Evolutionary conservation across 805 yeast genomes (phyloP).

Genomic region (Cyberlindnera bimundalis): DNA sequence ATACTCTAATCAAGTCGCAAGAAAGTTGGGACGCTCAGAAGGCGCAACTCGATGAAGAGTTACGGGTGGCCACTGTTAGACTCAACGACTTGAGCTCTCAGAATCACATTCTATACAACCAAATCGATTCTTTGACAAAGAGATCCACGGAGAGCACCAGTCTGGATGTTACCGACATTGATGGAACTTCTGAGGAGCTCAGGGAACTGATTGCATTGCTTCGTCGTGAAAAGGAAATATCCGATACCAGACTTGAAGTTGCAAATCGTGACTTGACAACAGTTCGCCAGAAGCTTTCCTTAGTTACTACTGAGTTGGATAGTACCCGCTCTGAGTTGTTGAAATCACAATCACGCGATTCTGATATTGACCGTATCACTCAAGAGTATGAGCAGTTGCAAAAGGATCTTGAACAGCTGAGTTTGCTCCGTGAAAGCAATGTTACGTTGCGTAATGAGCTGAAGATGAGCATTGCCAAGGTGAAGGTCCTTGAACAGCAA

Average conservation of each 20-base stretch:
- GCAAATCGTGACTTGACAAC: slow-evolving; percentile 51
- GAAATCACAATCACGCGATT: slow-evolving; percentile 33
- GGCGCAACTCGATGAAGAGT: slow-evolving; percentile 41
- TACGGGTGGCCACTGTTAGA: slow-evolving; percentile 42
- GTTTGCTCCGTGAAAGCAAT: slow-evolving; percentile 65
- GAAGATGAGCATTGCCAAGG: slow-evolving; percentile 29
- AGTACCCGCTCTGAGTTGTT: slow-evolving; percentile 48
- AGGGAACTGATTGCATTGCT: slow-evolving; percentile 57
- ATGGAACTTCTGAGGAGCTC: slow-evolving; percentile 31
- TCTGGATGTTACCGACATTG: slow-evolving; percentile 8
- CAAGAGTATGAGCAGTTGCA: slow-evolving; percentile 43
- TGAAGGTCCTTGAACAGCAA: slow-evolving; percentile 39
- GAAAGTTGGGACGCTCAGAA: slow-evolving; percentile 46
- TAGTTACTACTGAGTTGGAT: slow-evolving; percentile 47
- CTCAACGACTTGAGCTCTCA: slow-evolving; percentile 61
- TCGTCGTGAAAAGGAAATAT: slow-evolving; percentile 72
- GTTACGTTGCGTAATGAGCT: slow-evolving; percentile 56
- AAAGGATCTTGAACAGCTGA: slow-evolving; percentile 57
- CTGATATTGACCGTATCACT: slow-evolving; percentile 22
- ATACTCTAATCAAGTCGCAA: slow-evolving; percentile 34
- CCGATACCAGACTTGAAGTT: slow-evolving; percentile 54
- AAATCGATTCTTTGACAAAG: slow-evolving; percentile 46
- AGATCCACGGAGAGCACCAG: slow-evolving; percentile 2
- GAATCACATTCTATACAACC: slow-evolving; percentile 63
- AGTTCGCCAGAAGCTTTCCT: slow-evolving; percentile 47